Evolutionary conservation across 148 eudicot genomes (phyloP), one percentile per base, ranked within the genome.

Genomic region (Camellia japonica): DNA sequence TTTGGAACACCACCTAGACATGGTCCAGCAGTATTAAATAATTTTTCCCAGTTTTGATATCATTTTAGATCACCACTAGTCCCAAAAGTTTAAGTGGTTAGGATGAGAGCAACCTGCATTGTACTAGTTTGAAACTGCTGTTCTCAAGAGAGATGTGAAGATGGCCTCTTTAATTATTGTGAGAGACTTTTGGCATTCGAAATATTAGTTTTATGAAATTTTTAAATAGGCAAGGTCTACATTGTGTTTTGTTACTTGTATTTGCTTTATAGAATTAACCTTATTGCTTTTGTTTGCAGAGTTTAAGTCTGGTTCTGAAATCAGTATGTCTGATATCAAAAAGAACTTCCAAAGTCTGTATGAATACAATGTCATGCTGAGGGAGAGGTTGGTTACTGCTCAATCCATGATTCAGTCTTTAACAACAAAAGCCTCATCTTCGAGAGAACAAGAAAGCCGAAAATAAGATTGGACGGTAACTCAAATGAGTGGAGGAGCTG

Each of bases 321-420:
- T 71, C 38, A 83, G 78, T 65, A 16, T 83, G 59, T 83, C 88
- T 12, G 91, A 89, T 79, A 81, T 93, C 72, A 90, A 87, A 73
- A 86, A 86, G 81, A 87, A 81, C 75, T 85, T 93, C 41, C 86
- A 91, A 81, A 76, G 83, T 51, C 80, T 93, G 42, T 91, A 90
- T 47, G 89, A 91, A 60, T 93, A 91, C 73, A 93, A 89, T 69
- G 83, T 78, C 49, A 85, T 85, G 86, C 88, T 93, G 78, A 87
- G 95, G 77, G 93, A 93, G 56, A 86, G 87, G 78, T 65, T 93
- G 80, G 76, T 80, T 51, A 55, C 82, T 76, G 81, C 95, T 42
- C 91, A 87, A 64, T 88, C 90, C 18, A 85, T 85, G 88, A 87
- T 93, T 41, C 83, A 73, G 68, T 77, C 83, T 82, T 75, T 89